phyloP scores from a whole-genome alignment of 1,284 basidiomycete species.

The Trichosporon ovoides region DNA sequence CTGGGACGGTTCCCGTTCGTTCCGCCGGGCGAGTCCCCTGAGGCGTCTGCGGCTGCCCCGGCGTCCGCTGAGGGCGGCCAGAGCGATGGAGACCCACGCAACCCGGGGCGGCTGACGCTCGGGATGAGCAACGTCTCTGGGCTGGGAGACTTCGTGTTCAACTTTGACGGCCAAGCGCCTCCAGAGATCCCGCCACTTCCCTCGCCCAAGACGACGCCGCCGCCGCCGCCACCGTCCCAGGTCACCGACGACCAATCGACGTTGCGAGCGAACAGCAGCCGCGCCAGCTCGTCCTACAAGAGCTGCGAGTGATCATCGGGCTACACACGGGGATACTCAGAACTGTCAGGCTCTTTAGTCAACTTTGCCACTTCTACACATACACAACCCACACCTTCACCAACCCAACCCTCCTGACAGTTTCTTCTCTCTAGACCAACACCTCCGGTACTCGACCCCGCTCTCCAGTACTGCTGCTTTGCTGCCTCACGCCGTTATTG shows the following conservation, averaged over 20 bases:
- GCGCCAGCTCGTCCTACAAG: background rate
- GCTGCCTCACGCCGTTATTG: background rate
- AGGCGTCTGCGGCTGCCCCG: constrained; percentile 5
- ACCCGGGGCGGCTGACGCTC: constrained; percentile 19
- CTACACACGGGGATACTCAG: background rate
- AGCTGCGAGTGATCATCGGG: background rate
- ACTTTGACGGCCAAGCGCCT: constrained; percentile 19
- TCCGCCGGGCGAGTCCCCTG: constrained; percentile 32
- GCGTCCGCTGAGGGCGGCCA: background rate
- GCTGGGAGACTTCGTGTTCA: constrained; percentile 43
- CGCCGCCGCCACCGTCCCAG: background rate
- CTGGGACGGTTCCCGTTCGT: constrained; percentile 45
- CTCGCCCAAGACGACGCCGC: background rate
- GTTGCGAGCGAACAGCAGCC: background rate
- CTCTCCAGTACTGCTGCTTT: background rate
- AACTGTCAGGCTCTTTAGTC: no score
- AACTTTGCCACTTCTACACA: no score
- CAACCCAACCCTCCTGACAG: background rate
- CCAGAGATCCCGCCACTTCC: background rate
- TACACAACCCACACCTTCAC: background rate
- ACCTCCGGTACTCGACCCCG: background rate
- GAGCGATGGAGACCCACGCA: background rate
- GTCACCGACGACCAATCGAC: background rate
- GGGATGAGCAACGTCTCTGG: constrained; percentile 39
- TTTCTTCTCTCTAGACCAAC: background rate